These are phyloP conservation scores for Verticillium tricorpus DNA, from an alignment of 2,329 filamentous ascomycete species.

Conservation along the genomic window DNA sequence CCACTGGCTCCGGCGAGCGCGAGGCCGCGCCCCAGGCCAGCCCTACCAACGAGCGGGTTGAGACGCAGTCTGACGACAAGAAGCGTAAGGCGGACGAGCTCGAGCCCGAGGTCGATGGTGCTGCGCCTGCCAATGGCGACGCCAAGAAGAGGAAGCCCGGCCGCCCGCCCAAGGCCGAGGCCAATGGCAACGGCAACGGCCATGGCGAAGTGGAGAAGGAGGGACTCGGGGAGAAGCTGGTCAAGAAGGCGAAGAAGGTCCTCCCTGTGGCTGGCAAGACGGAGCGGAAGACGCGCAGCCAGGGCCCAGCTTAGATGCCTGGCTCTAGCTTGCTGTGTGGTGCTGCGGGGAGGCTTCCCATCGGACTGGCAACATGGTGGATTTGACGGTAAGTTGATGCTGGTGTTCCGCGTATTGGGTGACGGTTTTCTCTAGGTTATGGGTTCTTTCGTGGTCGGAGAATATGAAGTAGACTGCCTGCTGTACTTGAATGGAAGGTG, in stretches of 20 bases:
- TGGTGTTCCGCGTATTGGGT: background rate
- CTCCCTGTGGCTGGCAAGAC: slow-evolving; percentile 27
- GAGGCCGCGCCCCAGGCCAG: slow-evolving; percentile 9
- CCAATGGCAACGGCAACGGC: slow-evolving; percentile 3
- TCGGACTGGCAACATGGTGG: background rate
- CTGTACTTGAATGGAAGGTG: background rate
- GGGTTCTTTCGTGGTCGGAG: background rate
- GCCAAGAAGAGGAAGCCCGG: slow-evolving; percentile 18
- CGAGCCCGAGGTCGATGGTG: slow-evolving; percentile 16
- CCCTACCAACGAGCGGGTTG: slow-evolving; percentile 12
- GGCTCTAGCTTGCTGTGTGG: background rate
- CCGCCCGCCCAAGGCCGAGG: slow-evolving; percentile 6
- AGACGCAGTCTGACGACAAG: slow-evolving; percentile 25
- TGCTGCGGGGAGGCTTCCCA: background rate
- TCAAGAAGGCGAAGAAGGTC: slow-evolving; percentile 32
- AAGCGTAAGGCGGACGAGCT: slow-evolving; percentile 34
- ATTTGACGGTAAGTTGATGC: background rate
- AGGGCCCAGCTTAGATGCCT: slow-evolving; percentile 22
- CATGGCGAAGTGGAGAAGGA: slow-evolving; percentile 7
- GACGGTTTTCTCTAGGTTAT: background rate
- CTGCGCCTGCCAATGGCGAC: slow-evolving; percentile 3
- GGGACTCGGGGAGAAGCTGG: slow-evolving; percentile 9
- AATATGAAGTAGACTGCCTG: background rate
- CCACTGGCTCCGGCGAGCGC: slow-evolving; percentile 3
- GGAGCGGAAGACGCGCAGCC: slow-evolving; percentile 37